Conservation (phyloP, 2,329 filamentous ascomycete genomes). For the Colletotrichum tropicale region DNA sequence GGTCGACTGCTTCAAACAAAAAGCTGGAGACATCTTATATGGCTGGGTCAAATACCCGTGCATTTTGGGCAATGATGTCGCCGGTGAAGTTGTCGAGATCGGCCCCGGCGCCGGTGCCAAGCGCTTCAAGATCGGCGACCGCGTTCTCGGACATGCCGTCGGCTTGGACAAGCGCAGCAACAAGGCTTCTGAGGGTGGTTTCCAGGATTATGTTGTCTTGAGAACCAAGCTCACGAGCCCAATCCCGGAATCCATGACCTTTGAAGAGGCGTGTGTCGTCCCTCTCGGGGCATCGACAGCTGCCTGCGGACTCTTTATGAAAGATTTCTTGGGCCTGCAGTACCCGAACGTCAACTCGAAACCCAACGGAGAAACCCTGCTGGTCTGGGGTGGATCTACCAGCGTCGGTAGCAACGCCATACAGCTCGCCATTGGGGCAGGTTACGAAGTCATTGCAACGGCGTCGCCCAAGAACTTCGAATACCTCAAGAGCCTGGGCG, state of each 20-base stretch:
- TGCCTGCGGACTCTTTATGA: slow-evolving; percentile 26
- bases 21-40: slow-evolving; percentile 20
- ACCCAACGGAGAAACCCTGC: slow-evolving; percentile 23
- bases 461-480: slow-evolving; percentile 47
- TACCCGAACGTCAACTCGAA: slow-evolving; percentile 21
- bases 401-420: slow-evolving; percentile 50
- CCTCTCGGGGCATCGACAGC: slow-evolving; percentile 32
- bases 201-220: slow-evolving; percentile 27
- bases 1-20: slow-evolving; percentile 28
- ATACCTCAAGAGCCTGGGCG: slow-evolving; percentile 46
- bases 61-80: slow-evolving; percentile 35
- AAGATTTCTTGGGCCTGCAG: slow-evolving; percentile 24
- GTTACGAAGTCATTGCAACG: slow-evolving; percentile 49
- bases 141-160: slow-evolving; percentile 29
- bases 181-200: slow-evolving; percentile 27
- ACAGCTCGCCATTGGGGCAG: slow-evolving; percentile 47
- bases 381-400: slow-evolving; percentile 54
- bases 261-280: slow-evolving; percentile 27
- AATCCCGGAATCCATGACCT: slow-evolving; percentile 28
- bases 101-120: slow-evolving; percentile 19
- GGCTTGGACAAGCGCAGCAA: slow-evolving; percentile 35
- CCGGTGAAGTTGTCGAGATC: slow-evolving; percentile 32
- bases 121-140: slow-evolving; percentile 31
- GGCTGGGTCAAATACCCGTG: slow-evolving; percentile 29
- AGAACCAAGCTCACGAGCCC: slow-evolving; percentile 1